Base-by-base conservation (phyloP, 2,329 filamentous ascomycete genomes). In the Stagonosporopsis rhizophila region DNA sequence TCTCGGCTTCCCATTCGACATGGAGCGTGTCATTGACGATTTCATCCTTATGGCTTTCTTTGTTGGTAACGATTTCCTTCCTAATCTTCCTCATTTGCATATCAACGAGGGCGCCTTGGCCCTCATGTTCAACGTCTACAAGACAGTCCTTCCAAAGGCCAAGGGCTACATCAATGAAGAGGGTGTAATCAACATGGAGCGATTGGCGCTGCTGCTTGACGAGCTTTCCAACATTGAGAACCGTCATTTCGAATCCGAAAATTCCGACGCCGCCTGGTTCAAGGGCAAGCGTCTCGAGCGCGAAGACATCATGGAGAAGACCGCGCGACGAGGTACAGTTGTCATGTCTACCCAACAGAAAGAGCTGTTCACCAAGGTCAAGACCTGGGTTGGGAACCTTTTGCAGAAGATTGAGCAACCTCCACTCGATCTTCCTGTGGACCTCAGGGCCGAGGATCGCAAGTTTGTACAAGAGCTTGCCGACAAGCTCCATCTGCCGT, bases 41-140 rank as follows among this genome's bases (percentile, higher is more conserved):
- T 99, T 99, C 77, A 98, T 99, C 74, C 85, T 99, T 59, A 97
- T 99, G 92, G 94, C 93, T 44, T 99, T 99, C 81, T 99, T 99
- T 77, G 92, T 99, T 69, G 95, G 95, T 74, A 99, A 99, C 78
- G 95, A 99, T 84, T 99, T 99, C 80, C 84, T 99, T 76, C 95
- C 95, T 3, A 97, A 99, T 78, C 83, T 99, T 56, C 96, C 96
- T 5, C 91, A 96, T 71, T 80, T 99, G 63, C 95, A 99, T 78
- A 99, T 99, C 78, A 99, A 99, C 77, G 96, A 99, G 78, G 96
- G 95, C 63, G 95, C 96, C 20, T 81, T 99, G 76, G 91, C 94
- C 22, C 89, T 95, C 72, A 99, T 99, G 95, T 99, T 99, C 77
- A 89, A 90, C 72, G 87, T 96, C 58, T 99, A 99, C 83, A 98